Conservation (phyloP, 257 asterid genomes). For the Voacanga thouarsii region DNA sequence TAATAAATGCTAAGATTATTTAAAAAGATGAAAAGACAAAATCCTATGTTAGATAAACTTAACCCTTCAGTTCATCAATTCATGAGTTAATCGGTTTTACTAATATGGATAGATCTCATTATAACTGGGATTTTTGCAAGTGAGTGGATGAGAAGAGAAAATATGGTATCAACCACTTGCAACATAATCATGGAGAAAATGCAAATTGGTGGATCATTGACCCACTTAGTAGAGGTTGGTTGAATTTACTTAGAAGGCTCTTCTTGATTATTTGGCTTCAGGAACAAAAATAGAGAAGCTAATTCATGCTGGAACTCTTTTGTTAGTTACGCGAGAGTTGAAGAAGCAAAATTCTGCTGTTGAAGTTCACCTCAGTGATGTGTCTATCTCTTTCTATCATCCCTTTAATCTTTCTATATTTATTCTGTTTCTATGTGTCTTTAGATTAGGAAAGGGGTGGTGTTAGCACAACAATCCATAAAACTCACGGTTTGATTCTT, state of each 20-base stretch:
- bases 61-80: no score
- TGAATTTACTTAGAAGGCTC: not conserved
- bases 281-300: conserved; percentile 13
- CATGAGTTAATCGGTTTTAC: no score
- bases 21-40: no score
- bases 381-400: conserved; percentile 23
- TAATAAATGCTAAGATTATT: no score
- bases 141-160: conserved; percentile 93
- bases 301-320: conserved; percentile 14
- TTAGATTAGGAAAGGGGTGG: not conserved
- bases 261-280: not conserved
- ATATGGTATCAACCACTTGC: conserved; percentile 64
- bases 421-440: no score
- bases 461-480: not conserved
- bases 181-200: conserved; percentile 79
- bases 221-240: conserved; percentile 77
- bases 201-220: conserved; percentile 83
- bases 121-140: no score
- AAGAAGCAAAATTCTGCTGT: conserved; percentile 54
- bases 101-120: no score
- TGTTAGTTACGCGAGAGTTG: conserved; percentile 80
- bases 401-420: not conserved
- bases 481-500: not conserved
- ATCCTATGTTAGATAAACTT: no score
- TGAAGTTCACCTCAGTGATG: conserved; percentile 77